Conservation (phyloP, 306 rosid genomes). For the Gleditsia sinensis region DNA sequence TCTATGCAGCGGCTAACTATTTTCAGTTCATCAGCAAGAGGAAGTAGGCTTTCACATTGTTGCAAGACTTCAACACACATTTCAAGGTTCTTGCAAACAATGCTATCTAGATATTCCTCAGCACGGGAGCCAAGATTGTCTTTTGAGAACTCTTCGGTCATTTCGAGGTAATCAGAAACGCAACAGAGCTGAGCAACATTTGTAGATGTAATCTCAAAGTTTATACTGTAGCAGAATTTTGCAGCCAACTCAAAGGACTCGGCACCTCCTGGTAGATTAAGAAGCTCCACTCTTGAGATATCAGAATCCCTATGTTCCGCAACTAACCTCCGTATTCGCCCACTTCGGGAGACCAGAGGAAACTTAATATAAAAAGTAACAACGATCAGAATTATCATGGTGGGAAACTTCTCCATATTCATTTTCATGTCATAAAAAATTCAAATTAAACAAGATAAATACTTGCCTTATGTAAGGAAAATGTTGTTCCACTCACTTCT, state of each 20-base stretch:
- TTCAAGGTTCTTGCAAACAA: slow-evolving; percentile 92
- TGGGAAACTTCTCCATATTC: background rate
- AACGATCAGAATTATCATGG: slow-evolving; percentile 27
- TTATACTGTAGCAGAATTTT: slow-evolving; percentile 92
- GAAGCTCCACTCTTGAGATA: slow-evolving; percentile 90
- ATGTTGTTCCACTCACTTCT: slow-evolving; percentile 75
- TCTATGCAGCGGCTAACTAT: slow-evolving; percentile 84
- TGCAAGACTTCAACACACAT: slow-evolving; percentile 93
- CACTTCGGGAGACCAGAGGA: slow-evolving; percentile 98
- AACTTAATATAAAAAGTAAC: slow-evolving; percentile 61
- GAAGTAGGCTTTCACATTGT: slow-evolving; percentile 84
- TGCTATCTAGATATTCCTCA: slow-evolving; percentile 76
- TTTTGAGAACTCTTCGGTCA: slow-evolving; percentile 91
- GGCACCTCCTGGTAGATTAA: slow-evolving; percentile 89
- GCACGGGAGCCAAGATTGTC: slow-evolving; percentile 84
- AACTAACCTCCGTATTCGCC: slow-evolving; percentile 82
- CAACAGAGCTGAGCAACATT: slow-evolving; percentile 95
- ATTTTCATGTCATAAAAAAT: slow-evolving; percentile 15
- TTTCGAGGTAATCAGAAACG: slow-evolving; percentile 85
- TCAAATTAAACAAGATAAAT: slow-evolving; percentile 3
- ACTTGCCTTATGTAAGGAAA: slow-evolving; percentile 84
- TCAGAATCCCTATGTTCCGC: slow-evolving; percentile 94
- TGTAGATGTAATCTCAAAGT: slow-evolving; percentile 85
- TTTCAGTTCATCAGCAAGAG: slow-evolving; percentile 85
- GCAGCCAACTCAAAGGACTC: slow-evolving; percentile 95